Conservation (phyloP, 345 rosid genomes). For the Ceriops decandra region DNA sequence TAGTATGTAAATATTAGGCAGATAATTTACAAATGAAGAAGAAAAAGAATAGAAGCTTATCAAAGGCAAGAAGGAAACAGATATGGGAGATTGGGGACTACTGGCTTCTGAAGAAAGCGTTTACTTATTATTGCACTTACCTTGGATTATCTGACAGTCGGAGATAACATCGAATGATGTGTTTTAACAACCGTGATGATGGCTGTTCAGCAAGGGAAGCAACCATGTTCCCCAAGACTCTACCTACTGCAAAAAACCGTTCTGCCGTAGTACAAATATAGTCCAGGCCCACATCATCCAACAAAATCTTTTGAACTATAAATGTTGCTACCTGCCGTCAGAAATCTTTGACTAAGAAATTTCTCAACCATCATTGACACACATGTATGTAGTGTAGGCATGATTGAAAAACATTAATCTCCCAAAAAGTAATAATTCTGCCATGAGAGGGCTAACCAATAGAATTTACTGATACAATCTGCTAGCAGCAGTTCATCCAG, state of each 20-base stretch:
- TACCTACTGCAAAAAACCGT: slow-evolving; percentile 84
- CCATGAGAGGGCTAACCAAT: too few relatives aligned
- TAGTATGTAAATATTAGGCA: neutral
- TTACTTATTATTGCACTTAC: slow-evolving; percentile 23
- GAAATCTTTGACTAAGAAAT: too few relatives aligned
- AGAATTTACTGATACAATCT: too few relatives aligned
- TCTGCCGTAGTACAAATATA: slow-evolving; percentile 89
- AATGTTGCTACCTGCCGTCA: slow-evolving; percentile 86
- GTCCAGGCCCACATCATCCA: slow-evolving; percentile 95
- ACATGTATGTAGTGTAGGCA: too few relatives aligned
- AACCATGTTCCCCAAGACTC: slow-evolving; percentile 88
- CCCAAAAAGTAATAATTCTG: too few relatives aligned
- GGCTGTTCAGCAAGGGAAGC: slow-evolving; percentile 88
- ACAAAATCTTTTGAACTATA: slow-evolving; percentile 79
- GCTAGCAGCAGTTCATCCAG: too few relatives aligned
- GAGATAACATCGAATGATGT: slow-evolving; percentile 85
- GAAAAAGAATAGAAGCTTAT: neutral
- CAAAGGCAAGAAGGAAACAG: neutral
- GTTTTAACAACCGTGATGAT: slow-evolving; percentile 73
- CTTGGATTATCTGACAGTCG: slow-evolving; percentile 82
- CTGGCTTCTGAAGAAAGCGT: neutral
- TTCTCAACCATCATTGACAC: too few relatives aligned
- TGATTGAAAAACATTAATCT: too few relatives aligned
- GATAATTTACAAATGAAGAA: neutral
- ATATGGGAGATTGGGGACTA: neutral